Evolutionary conservation across 495 filamentous ascomycete species (phyloP).

Genomic region (Aspergillus nidulans): DNA sequence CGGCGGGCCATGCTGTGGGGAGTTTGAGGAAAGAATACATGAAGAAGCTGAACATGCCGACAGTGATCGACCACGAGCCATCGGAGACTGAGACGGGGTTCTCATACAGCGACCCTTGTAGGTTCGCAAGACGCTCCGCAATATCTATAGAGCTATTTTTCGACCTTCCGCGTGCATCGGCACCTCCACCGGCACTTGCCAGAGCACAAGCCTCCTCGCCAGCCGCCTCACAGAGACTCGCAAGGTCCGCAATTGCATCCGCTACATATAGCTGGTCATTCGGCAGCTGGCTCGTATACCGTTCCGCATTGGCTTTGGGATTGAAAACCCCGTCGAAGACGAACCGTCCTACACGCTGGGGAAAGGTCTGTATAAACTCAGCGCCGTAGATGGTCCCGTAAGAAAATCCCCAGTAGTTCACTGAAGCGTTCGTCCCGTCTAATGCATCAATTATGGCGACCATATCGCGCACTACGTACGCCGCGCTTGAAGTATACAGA

Average conservation of each 20-base stretch:
- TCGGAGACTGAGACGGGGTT: not conserved
- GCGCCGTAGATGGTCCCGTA: constrained; percentile 5
- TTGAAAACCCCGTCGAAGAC: constrained; percentile 6
- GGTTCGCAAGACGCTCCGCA: not conserved
- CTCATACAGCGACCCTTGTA: not conserved
- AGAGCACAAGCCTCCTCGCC: not conserved
- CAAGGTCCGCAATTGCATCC: not conserved
- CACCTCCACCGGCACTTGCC: not conserved
- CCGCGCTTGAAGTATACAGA: constrained; percentile 4
- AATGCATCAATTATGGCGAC: constrained; percentile 4
- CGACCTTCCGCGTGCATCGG: too few species aligned
- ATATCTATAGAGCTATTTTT: not conserved
- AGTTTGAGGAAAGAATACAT: constrained; percentile 9
- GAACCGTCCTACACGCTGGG: constrained; percentile 1
- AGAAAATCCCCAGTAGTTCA: constrained; percentile 10
- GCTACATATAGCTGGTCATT: not conserved
- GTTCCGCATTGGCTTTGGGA: not conserved
- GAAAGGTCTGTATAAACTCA: constrained; percentile 8
- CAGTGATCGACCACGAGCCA: constrained; percentile 1
- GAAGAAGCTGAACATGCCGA: constrained; percentile 2
- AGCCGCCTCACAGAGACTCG: not conserved
- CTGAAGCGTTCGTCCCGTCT: not conserved
- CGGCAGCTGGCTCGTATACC: constrained; percentile 5
- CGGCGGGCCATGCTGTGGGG: not conserved
- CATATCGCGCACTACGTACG: constrained; percentile 10